Conservation (phyloP, 1,284 basidiomycete genomes). For the Xerocomus amazonicus region DNA sequence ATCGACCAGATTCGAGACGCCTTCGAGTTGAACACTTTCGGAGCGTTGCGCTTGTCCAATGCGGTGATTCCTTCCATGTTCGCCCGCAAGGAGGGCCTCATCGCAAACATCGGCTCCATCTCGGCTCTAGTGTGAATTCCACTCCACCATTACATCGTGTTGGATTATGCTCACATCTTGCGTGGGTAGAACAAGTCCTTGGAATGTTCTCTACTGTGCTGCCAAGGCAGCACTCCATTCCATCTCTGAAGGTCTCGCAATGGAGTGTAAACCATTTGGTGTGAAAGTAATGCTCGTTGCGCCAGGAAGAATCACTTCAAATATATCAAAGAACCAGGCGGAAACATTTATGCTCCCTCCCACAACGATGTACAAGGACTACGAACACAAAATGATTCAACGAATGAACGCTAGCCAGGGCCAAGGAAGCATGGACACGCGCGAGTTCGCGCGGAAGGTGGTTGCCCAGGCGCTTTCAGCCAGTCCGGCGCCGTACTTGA, state of each 20-base stretch:
- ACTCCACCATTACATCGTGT: not conserved
- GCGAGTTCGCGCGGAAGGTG: slow-evolving; percentile 47
- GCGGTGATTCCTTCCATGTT: slow-evolving; percentile 74
- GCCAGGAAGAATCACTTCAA: slow-evolving; percentile 56
- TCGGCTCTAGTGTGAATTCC: slow-evolving; percentile 54
- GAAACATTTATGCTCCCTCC: slow-evolving; percentile 42
- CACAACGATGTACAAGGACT: slow-evolving; percentile 49
- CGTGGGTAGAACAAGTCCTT: slow-evolving; percentile 56
- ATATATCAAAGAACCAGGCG: slow-evolving; percentile 50
- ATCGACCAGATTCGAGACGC: slow-evolving; percentile 47
- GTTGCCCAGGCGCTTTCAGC: slow-evolving; percentile 41
- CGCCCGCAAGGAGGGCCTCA: slow-evolving; percentile 50
- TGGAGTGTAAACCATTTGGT: slow-evolving; percentile 68
- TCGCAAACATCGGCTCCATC: slow-evolving; percentile 73
- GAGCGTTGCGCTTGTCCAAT: slow-evolving; percentile 57
- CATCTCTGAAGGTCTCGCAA: slow-evolving; percentile 59
- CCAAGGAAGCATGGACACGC: slow-evolving; percentile 44
- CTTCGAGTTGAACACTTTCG: slow-evolving; percentile 65
- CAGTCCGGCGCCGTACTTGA: slow-evolving; percentile 44
- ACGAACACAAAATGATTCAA: slow-evolving; percentile 47
- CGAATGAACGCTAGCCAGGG: slow-evolving; percentile 53
- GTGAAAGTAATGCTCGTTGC: slow-evolving; percentile 60
- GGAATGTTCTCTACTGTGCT: slow-evolving; percentile 66
- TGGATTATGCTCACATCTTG: slow-evolving; percentile 4
- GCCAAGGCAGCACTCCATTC: slow-evolving; percentile 63